A percentile compares a stretch with the other conserved stretches of the same genome.
These are phyloP conservation scores for Fomitiporia mediterranea DNA, from an alignment of 1,284 basidiomycete genomes.

Conservation along the genomic window DNA sequence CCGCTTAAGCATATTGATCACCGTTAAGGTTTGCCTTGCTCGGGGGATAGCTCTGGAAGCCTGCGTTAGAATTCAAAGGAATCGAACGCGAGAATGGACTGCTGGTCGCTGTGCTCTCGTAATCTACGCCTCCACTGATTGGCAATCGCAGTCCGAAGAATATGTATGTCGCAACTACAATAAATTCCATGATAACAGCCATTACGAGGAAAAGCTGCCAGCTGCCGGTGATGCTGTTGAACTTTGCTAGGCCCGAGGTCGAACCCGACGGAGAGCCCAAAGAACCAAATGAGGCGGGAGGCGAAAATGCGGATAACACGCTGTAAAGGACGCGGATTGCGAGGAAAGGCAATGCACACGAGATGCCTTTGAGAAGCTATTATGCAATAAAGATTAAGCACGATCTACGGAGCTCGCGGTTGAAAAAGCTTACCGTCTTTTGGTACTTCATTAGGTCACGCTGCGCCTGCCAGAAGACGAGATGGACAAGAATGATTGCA, in stretches of 20 bases:
- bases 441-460: constrained; percentile 46
- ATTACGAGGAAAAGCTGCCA: constrained; percentile 20
- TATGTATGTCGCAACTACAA: constrained; percentile 16
- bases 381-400: not conserved
- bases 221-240: constrained; percentile 15
- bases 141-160: constrained; percentile 15
- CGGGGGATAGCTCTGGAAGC: not conserved
- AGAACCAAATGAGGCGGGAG: constrained; percentile 2
- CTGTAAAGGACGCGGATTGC: constrained; percentile 51
- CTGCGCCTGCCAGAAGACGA: constrained; percentile 43
- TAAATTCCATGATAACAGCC: constrained; percentile 19
- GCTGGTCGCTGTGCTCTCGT: not conserved
- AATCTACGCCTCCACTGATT: constrained; percentile 1
- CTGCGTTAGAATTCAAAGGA: not conserved
- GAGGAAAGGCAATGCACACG: constrained; percentile 52
- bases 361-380: constrained; percentile 50
- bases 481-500: constrained; percentile 38
- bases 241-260: constrained; percentile 9
- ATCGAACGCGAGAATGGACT: not conserved
- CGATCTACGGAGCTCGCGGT: no score
- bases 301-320: constrained; percentile 43
- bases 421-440: constrained; percentile 34
- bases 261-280: not conserved
- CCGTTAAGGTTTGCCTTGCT: no score
- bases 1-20: no score